A percentile compares a stretch with the other conserved stretches of the same genome.
phyloP scores from a whole-genome alignment of 78 protist species.

The Guillardia theta region DNA sequence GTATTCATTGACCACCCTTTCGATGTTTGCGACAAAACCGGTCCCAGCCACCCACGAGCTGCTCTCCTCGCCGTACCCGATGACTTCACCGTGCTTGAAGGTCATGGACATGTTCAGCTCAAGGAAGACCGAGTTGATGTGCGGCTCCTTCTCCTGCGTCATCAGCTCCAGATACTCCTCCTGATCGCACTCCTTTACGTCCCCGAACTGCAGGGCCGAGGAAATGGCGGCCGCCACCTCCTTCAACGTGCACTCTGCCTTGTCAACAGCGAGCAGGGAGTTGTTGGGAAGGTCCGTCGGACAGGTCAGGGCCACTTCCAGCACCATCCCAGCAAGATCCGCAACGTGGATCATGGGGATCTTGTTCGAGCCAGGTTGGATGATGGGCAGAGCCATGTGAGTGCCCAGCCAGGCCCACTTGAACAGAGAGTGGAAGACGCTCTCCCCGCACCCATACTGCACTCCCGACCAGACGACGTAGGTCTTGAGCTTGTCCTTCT shows the following conservation, averaged over 20 bases:
- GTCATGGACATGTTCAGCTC: not conserved
- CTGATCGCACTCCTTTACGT: not conserved
- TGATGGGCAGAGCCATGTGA: not conserved
- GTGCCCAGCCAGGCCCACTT: not conserved
- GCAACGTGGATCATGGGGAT: slow-evolving; percentile 30
- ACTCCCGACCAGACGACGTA: slow-evolving; percentile 22
- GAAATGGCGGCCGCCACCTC: not conserved
- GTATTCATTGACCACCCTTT: not conserved
- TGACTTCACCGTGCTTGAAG: not conserved
- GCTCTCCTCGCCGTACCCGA: not conserved
- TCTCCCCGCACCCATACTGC: slow-evolving; percentile 11
- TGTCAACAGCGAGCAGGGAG: not conserved
- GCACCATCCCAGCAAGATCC: not conserved
- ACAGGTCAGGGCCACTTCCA: not conserved
- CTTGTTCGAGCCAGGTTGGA: not conserved
- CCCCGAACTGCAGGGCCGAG: not conserved
- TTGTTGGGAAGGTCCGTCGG: not conserved
- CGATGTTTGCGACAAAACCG: not conserved
- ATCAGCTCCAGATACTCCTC: not conserved
- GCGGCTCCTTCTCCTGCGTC: not conserved
- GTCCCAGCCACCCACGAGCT: not conserved
- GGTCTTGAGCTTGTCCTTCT: not conserved
- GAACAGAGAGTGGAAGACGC: not conserved
- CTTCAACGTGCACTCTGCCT: not conserved
- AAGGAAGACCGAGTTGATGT: not conserved